phyloP scores from a whole-genome alignment of 2,329 filamentous ascomycete genomes.

The Venturia carpophila region DNA sequence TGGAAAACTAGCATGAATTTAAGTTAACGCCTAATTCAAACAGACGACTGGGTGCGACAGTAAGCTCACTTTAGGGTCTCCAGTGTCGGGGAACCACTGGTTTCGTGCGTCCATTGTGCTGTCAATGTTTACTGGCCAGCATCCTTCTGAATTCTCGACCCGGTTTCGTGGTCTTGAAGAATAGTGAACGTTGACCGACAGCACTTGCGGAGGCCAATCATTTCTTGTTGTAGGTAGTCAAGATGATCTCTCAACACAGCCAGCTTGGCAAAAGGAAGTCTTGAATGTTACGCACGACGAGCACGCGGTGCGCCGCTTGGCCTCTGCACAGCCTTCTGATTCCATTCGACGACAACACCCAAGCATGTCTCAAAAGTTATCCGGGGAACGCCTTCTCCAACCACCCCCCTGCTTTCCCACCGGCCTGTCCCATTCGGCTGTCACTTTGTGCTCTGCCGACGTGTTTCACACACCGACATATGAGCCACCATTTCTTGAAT shows the following conservation, averaged over 20 bases:
- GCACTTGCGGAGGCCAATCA: not conserved
- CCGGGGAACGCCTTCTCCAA: not conserved
- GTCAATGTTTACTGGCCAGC: too few relatives aligned
- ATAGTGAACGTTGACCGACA: too few relatives aligned
- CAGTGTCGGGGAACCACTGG: too few relatives aligned
- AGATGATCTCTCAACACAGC: not conserved
- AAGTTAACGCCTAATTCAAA: too few relatives aligned
- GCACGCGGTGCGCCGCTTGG: not conserved
- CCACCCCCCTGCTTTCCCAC: not conserved
- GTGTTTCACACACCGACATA: not conserved
- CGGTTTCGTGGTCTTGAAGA: too few relatives aligned
- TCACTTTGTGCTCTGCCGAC: not conserved
- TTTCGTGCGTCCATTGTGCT: too few relatives aligned
- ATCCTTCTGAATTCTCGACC: too few relatives aligned
- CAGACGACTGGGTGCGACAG: too few relatives aligned
- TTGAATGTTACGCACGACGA: not conserved
- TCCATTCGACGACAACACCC: not conserved
- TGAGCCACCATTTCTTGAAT: not conserved
- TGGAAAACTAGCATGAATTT: too few relatives aligned
- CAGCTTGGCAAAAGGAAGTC: conserved; percentile 3
- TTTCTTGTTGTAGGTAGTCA: not conserved
- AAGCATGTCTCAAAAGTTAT: not conserved
- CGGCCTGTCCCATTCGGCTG: not conserved
- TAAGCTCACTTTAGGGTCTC: too few relatives aligned
- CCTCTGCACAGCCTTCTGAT: not conserved